phyloP scores from a whole-genome alignment of 2,329 filamentous ascomycete species.

The Chaetothyriales sp. region DNA sequence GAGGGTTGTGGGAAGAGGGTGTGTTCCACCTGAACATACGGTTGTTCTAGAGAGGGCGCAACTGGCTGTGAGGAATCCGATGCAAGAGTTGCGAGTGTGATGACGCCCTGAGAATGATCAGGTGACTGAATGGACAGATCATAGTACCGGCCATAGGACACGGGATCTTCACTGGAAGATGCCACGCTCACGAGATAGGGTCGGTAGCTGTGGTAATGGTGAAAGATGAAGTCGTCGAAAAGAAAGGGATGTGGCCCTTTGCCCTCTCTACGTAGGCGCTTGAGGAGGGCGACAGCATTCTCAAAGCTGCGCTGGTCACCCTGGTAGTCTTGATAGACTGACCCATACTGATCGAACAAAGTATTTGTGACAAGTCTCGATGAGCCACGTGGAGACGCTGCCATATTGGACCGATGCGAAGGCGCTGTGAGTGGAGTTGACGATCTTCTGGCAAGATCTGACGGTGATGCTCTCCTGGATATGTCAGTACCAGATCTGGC shows the following conservation, averaged over 20 bases:
- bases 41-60: neutral
- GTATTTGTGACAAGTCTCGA: slow-evolving; percentile 4
- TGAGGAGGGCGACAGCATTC: slow-evolving; percentile 25
- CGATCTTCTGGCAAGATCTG: slow-evolving; percentile 5
- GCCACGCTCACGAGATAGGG: slow-evolving; percentile 20
- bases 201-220: slow-evolving; percentile 25
- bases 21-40: neutral
- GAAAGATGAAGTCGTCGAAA: slow-evolving; percentile 34
- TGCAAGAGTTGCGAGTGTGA: slow-evolving; percentile 20
- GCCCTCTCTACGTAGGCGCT: slow-evolving; percentile 20
- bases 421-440: slow-evolving; percentile 8
- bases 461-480: neutral
- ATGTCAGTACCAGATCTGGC: neutral
- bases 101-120: slow-evolving; percentile 16
- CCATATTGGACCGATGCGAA: slow-evolving; percentile 17
- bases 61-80: slow-evolving; percentile 1
- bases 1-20: neutral
- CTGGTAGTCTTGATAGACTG: slow-evolving; percentile 25
- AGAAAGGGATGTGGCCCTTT: slow-evolving; percentile 23
- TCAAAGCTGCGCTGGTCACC: slow-evolving; percentile 26
- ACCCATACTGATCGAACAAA: slow-evolving; percentile 25
- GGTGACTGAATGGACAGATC: slow-evolving; percentile 20
- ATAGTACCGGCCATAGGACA: slow-evolving; percentile 28
- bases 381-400: slow-evolving; percentile 7
- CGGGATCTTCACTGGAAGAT: slow-evolving; percentile 16